Conservation (phyloP, 108 stramenopile genomes). For the Conticribra guillardii region DNA sequence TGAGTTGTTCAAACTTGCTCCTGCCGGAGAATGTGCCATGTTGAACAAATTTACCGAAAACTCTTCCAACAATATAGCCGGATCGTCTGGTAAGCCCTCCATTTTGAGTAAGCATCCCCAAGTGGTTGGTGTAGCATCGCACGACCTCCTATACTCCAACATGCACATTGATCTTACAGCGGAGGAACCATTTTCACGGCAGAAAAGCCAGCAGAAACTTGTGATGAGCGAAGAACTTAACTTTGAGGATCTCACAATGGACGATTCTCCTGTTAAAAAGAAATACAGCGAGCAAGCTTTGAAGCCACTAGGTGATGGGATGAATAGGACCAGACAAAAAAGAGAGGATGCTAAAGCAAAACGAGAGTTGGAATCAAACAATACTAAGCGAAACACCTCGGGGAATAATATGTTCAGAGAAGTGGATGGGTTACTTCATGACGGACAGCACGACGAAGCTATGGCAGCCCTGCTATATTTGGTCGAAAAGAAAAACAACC, state of each 20-base stretch:
- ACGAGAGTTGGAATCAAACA: background rate
- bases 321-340: conserved; percentile 26
- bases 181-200: conserved; percentile 4
- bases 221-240: background rate
- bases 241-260: conserved; percentile 24
- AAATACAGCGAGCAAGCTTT: background rate
- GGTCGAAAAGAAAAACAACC: conserved; percentile 25
- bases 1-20: conserved; percentile 68
- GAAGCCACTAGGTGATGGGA: conserved; percentile 19
- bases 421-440: conserved; percentile 31
- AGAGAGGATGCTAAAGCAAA: conserved; percentile 22
- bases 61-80: conserved; percentile 12
- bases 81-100: conserved; percentile 44
- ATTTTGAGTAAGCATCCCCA: conserved; percentile 54
- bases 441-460: conserved; percentile 23
- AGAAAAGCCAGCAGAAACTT: conserved; percentile 17
- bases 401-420: conserved; percentile 10
- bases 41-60: conserved; percentile 59
- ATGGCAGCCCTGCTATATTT: conserved; percentile 36
- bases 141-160: conserved; percentile 69
- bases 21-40: conserved; percentile 64
- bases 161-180: background rate
- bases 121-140: conserved; percentile 78
- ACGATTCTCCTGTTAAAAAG: conserved; percentile 13
- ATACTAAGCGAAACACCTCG: background rate